Base-by-base conservation (phyloP, 345 rosid genomes). In the Rhodomyrtus tomentosa region DNA sequence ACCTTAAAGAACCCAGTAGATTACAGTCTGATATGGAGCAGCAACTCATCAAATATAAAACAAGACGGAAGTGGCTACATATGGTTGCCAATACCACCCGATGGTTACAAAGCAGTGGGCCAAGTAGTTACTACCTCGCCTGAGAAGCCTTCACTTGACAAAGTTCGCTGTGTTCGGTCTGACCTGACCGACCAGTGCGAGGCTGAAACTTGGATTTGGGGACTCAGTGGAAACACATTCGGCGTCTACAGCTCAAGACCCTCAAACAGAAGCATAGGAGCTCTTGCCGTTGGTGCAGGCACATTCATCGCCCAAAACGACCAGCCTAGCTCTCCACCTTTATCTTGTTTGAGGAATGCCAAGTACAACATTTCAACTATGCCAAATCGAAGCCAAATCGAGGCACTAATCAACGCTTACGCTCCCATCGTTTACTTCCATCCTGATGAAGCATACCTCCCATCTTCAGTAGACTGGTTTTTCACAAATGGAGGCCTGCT, bases 21-120 rank as follows among this genome's bases (percentile, higher is more conserved):
- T 36, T 87, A 84, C 82, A 52, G 73, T 8, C 84, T 87, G 8
- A 52, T 84, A 27, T 87, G 88, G 88, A 87, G 76, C 82, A 74
- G 87, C 73, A 68, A 82, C 52, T 62, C 81, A 4, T 53, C 32
- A 8, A 82, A 81, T 24, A 82, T 86, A 53, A 48, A 74, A n/a
- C 86, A 72, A 84, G 79, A 87, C 21, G 86, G 56, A 7, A 68
- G 55, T 42, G 86, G 84, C 58, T 87, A 84, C 58, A 72, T 87
- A 49, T 87, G 88, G 88, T 49, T 81, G 52, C 86, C 88, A 5
- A 50, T 81, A 16, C 79, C 86, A n/a, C 86, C 88, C 22, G 84
- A 84, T 32, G 88, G 86, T 21, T 87, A 87, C 68, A 84, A 81
- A 73, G 86, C 86, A 40, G 88, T 84, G 36, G 88, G 88, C n/a